Conservation (phyloP, 768 basidiomycete species). For the Brasilioporus rufonigricans region DNA sequence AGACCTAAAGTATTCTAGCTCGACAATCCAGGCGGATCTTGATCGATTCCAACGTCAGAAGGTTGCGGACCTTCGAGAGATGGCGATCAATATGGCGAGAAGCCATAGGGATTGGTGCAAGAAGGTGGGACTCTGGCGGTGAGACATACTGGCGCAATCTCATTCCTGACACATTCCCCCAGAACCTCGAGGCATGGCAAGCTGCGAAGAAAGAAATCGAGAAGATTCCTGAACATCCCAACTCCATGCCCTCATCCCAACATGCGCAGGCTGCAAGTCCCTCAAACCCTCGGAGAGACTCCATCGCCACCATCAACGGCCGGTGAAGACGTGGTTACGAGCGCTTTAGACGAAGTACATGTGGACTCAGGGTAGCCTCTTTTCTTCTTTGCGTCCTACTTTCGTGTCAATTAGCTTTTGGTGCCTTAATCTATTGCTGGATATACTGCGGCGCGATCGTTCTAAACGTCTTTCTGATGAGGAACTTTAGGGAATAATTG, state of each 20-base stretch:
- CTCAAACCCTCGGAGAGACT: constrained; percentile 55
- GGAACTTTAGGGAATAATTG: constrained; percentile 1
- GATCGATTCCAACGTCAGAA: constrained; percentile 99
- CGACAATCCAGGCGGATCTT: constrained; percentile 94
- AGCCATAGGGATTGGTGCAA: constrained; percentile 96
- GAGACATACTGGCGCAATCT: constrained; percentile 10
- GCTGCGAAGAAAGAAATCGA: constrained; percentile 91
- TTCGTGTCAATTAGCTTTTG: constrained; percentile 12
- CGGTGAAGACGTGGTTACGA: constrained; percentile 32
- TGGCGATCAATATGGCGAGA: constrained; percentile 87
- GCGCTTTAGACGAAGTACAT: constrained; percentile 6
- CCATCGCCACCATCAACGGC: constrained; percentile 70
- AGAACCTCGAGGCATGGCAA: constrained; percentile 98
- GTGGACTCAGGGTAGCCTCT: constrained; percentile 11
- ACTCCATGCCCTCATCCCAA: constrained; percentile 49
- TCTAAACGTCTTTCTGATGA: constrained; percentile 10
- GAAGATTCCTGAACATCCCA: constrained; percentile 89
- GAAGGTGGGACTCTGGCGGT: constrained; percentile 54
- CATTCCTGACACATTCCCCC: constrained; percentile 10
- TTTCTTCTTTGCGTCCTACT: background rate
- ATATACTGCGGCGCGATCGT: constrained; percentile 19
- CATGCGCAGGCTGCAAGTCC: constrained; percentile 36
- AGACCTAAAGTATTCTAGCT: constrained; percentile 94
- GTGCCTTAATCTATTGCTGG: constrained; percentile 22
- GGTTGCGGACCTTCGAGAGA: constrained; percentile 92